phyloP scores from a whole-genome alignment of 768 basidiomycete genomes.

The Rhodotorula diobovata region DNA sequence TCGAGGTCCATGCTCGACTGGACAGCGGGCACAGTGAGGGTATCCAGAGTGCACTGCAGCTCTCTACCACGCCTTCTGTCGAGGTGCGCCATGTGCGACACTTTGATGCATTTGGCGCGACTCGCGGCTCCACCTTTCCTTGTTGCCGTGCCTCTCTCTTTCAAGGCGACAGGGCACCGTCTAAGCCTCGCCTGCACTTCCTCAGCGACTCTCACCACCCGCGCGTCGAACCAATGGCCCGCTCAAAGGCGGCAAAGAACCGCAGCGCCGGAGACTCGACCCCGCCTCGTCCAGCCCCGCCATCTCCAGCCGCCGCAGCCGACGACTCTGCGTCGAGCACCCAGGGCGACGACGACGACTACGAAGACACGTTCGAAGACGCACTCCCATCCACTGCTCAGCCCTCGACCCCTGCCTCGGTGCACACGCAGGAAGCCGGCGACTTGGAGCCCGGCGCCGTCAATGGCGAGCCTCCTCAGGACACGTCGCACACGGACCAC shows the following conservation, averaged over 20 bases:
- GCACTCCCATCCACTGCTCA: not conserved
- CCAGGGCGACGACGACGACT: not conserved
- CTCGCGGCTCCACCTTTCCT: too few species aligned
- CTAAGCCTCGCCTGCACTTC: too few species aligned
- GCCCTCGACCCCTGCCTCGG: not conserved
- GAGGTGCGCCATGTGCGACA: too few species aligned
- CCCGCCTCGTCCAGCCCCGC: not conserved
- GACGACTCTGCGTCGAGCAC: slow-evolving; percentile 6
- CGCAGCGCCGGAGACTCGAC: not conserved
- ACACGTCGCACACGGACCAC: not conserved
- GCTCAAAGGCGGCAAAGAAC: not conserved
- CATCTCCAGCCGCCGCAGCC: too few species aligned
- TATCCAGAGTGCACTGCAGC: too few species aligned
- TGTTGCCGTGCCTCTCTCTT: too few species aligned
- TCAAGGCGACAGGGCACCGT: too few species aligned
- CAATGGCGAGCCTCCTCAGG: not conserved
- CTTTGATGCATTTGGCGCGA: too few species aligned
- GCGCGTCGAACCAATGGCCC: not conserved
- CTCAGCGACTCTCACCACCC: not conserved
- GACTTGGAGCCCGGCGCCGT: not conserved
- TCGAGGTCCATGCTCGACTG: too few species aligned
- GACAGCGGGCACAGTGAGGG: too few species aligned
- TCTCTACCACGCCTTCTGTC: too few species aligned
- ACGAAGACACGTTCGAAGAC: slow-evolving; percentile 14
- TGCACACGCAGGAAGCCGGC: not conserved